These are phyloP conservation scores for Rhodotorula glutinis DNA, from an alignment of 1,284 basidiomycete species.

Conservation along the genomic window DNA sequence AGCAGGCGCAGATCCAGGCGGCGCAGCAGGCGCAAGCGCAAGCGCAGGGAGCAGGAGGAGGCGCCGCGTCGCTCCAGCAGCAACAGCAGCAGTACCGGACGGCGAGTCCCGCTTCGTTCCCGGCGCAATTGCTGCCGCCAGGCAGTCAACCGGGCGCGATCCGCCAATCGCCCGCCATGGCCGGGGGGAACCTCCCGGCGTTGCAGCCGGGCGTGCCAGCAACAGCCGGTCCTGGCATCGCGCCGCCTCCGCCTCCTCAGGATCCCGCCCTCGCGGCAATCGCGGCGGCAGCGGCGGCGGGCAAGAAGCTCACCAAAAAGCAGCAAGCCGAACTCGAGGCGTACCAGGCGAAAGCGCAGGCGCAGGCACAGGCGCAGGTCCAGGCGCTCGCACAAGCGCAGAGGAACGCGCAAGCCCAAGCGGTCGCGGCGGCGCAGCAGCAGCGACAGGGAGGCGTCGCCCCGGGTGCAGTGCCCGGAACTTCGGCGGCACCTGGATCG, in stretches of 20 bases:
- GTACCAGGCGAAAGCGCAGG: constrained; percentile 10
- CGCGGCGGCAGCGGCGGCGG: constrained; percentile 2
- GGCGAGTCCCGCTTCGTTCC: constrained; percentile 4
- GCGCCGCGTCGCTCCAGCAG: constrained; percentile 1
- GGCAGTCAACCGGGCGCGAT: neutral
- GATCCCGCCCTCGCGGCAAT: constrained; percentile 3
- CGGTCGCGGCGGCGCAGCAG: constrained; percentile 2
- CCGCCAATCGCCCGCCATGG: constrained; percentile 11
- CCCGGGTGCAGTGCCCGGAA: too few relatives aligned
- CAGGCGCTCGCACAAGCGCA: constrained; percentile 19
- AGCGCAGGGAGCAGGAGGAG: neutral
- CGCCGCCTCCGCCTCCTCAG: neutral
- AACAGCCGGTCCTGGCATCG: neutral
- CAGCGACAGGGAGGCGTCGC: neutral
- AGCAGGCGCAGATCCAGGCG: constrained; percentile 2
- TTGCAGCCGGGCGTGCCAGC: neutral
- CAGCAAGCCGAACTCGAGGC: constrained; percentile 20
- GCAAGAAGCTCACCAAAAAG: constrained; percentile 36
- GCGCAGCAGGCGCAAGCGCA: neutral
- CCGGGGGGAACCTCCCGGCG: neutral
- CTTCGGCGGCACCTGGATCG: too few relatives aligned
- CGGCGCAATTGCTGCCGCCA: neutral
- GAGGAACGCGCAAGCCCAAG: constrained; percentile 15
- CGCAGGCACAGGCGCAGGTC: constrained; percentile 15
- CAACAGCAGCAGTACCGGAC: constrained; percentile 3